A percentile compares a stretch with the other conserved stretches of the same genome.
Evolutionary conservation across 768 basidiomycete species (phyloP).

Genomic region (Pisolithus sp.): DNA sequence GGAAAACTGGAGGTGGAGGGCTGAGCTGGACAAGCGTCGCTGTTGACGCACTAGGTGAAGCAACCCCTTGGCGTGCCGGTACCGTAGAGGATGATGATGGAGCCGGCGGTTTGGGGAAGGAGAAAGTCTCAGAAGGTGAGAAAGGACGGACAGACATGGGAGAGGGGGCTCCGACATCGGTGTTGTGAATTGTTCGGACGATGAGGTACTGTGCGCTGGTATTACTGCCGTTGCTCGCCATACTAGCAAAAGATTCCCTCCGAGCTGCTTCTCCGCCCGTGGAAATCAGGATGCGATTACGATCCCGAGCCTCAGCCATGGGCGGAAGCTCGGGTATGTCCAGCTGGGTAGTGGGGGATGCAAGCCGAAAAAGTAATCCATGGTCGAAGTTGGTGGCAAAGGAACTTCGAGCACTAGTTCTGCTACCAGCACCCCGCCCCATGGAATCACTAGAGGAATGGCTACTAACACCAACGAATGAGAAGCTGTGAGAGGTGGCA

Average conservation of each 20-base stretch:
- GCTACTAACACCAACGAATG: conserved; percentile 7
- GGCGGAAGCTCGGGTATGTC: conserved; percentile 40
- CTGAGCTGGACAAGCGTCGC: conserved; percentile 14
- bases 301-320: conserved; percentile 48
- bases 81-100: not conserved
- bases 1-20: conserved; percentile 12
- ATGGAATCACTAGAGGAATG: conserved; percentile 11
- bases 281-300: conserved; percentile 17
- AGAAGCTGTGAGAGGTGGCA: not conserved
- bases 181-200: conserved; percentile 17
- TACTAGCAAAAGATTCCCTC: conserved; percentile 36
- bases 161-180: conserved; percentile 29
- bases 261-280: conserved; percentile 22
- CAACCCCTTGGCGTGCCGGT: not conserved
- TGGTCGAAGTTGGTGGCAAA: conserved; percentile 59
- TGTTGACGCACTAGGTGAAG: conserved; percentile 10
- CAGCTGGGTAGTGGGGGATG: conserved; percentile 13
- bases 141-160: conserved; percentile 63
- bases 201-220: conserved; percentile 36
- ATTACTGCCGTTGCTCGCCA: conserved; percentile 31
- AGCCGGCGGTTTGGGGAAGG: conserved; percentile 61
- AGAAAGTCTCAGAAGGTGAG: conserved; percentile 59
- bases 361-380: conserved; percentile 20
- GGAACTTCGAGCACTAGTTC: conserved; percentile 45
- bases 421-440: conserved; percentile 14